Evolutionary conservation across 1,284 basidiomycete species (phyloP).

Genomic region (Psilocybe mexicana): DNA sequence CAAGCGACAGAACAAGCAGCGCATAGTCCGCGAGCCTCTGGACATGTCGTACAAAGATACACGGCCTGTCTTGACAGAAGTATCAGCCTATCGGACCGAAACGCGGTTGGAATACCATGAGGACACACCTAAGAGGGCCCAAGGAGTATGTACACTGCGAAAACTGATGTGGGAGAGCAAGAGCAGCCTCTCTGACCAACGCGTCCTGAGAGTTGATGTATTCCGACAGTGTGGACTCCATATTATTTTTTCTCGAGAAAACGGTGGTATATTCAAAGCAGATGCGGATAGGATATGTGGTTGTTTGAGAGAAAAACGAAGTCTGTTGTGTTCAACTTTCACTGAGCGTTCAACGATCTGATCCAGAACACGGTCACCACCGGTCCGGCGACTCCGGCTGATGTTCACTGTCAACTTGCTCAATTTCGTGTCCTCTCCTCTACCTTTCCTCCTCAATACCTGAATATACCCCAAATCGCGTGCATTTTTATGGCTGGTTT

Average conservation of each 20-base stretch:
- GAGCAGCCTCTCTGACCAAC: slow-evolving; percentile 65
- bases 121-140: slow-evolving; percentile 51
- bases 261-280: not conserved
- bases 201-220: slow-evolving; percentile 60
- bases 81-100: not conserved
- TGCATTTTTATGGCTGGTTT: not conserved
- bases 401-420: not conserved
- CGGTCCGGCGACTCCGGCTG: not conserved
- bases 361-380: not conserved
- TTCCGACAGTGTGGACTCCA: slow-evolving; percentile 45
- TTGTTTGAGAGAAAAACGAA: not conserved
- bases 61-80: slow-evolving; percentile 56
- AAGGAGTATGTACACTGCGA: slow-evolving; percentile 68
- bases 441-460: too few relatives aligned
- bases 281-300: not conserved
- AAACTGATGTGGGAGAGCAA: slow-evolving; percentile 75
- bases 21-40: slow-evolving; percentile 60
- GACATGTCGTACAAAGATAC: slow-evolving; percentile 75
- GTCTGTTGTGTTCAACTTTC: not conserved
- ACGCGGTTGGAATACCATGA: not conserved
- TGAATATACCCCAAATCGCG: not conserved
- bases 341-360: not conserved
- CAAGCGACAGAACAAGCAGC: slow-evolving; percentile 82
- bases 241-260: slow-evolving; percentile 8
- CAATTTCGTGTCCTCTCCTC: not conserved